Percentiles rank a stretch among this genome's conserved stretches.
Conservation (phyloP, 345 rosid genomes). For the Citrus unshiu region DNA sequence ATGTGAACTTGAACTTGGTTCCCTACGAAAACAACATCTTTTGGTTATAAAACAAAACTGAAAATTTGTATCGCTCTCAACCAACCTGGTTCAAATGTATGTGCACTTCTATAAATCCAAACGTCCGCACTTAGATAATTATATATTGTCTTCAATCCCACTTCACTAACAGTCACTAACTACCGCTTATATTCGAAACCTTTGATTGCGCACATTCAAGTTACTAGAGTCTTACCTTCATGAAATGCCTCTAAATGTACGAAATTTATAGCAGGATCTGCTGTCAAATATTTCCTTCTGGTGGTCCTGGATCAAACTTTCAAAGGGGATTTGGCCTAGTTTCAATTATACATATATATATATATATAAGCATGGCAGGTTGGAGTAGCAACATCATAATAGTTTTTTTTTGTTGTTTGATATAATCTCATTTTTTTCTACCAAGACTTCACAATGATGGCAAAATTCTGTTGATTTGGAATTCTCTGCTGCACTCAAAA, state of each 20-base stretch:
- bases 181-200: background rate
- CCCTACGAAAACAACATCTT: background rate
- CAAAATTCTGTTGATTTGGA: background rate
- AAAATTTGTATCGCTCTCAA: too few relatives aligned
- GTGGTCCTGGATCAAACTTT: background rate
- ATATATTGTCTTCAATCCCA: background rate
- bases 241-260: background rate
- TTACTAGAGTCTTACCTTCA: background rate
- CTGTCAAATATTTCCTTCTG: background rate
- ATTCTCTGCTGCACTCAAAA: background rate
- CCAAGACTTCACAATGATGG: background rate
- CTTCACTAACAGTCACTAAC: background rate
- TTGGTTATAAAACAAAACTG: too few relatives aligned
- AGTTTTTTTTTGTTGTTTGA: too few relatives aligned
- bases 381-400: background rate
- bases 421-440: too few relatives aligned
- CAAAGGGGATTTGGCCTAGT: background rate
- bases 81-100: too few relatives aligned
- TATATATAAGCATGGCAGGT: background rate
- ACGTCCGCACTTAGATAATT: too few relatives aligned
- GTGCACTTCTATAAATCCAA: too few relatives aligned
- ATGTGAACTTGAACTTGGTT: too few relatives aligned
- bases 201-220: background rate
- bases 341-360: background rate
- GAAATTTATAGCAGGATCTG: background rate